phyloP scores from a whole-genome alignment of 805 yeast species.

The Yamadazyma akitaensis region DNA sequence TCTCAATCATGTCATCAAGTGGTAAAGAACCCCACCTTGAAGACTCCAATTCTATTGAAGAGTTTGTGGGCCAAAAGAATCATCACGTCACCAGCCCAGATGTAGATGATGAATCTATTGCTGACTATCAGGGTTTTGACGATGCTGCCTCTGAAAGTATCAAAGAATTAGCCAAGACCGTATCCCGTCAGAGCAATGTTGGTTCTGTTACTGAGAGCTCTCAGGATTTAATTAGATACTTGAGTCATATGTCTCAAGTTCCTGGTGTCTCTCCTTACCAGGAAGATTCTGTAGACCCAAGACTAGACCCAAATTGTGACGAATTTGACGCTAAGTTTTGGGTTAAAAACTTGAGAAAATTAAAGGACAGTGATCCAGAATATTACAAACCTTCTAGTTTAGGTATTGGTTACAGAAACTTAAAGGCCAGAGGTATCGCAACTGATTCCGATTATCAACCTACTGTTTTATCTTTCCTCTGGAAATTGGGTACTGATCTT shows the following conservation, averaged over 20 bases:
- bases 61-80: conserved; percentile 4
- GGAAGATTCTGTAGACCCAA: conserved; percentile 26
- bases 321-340: conserved; percentile 54
- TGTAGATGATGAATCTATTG: conserved; percentile 12
- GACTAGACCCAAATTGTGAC: conserved; percentile 53
- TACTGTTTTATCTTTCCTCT: conserved; percentile 43
- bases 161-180: conserved; percentile 15
- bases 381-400: conserved; percentile 54
- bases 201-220: conserved; percentile 13
- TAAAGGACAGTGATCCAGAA: conserved; percentile 51
- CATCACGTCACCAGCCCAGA: neutral
- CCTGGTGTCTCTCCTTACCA: conserved; percentile 40
- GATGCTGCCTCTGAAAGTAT: conserved; percentile 17
- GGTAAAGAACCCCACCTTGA: conserved; percentile 9
- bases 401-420: conserved; percentile 52
- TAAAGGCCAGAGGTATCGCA: conserved; percentile 58
- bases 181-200: conserved; percentile 13
- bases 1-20: conserved; percentile 1
- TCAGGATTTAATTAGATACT: conserved; percentile 30
- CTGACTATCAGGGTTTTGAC: conserved; percentile 20
- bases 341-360: conserved; percentile 57
- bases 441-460: conserved; percentile 63
- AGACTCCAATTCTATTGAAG: conserved; percentile 9
- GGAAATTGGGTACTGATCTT: conserved; percentile 16
- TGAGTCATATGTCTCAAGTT: conserved; percentile 43